Conservation (phyloP, 768 basidiomycete species). For the Pisolithus tinctorius region DNA sequence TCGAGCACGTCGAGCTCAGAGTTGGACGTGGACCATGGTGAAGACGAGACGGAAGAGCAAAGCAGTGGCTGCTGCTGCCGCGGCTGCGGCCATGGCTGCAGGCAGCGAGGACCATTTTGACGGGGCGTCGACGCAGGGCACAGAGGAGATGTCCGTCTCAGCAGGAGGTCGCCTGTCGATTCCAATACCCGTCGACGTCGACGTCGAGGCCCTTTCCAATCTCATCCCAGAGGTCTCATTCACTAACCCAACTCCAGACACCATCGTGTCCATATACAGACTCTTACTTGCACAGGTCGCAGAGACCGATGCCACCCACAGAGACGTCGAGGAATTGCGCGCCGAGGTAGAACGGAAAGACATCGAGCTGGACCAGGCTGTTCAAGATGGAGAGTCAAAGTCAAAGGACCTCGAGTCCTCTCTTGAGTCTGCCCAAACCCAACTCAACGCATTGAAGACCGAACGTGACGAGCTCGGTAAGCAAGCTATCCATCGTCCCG, state of each 20-base stretch:
- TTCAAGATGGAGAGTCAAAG: slow-evolving; percentile 68
- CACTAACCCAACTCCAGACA: slow-evolving; percentile 49
- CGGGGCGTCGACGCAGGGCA: slow-evolving; percentile 25
- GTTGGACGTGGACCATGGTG: slow-evolving; percentile 23
- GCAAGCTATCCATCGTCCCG: slow-evolving; percentile 17
- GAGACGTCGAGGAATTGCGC: slow-evolving; percentile 64
- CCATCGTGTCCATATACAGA: slow-evolving; percentile 57
- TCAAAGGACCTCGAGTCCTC: slow-evolving; percentile 50
- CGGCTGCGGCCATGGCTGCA: slow-evolving; percentile 25
- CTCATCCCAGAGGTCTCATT: slow-evolving; percentile 59
- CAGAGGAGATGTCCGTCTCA: slow-evolving; percentile 29
- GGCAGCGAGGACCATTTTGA: slow-evolving; percentile 26
- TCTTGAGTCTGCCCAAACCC: slow-evolving; percentile 45
- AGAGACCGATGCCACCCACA: slow-evolving; percentile 47
- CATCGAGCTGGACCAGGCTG: slow-evolving; percentile 76
- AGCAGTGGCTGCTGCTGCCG: slow-evolving; percentile 38
- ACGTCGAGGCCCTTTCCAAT: slow-evolving; percentile 49
- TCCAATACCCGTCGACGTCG: slow-evolving; percentile 60
- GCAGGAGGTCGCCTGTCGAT: slow-evolving; percentile 26
- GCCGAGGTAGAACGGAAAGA: slow-evolving; percentile 69
- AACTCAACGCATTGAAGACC: slow-evolving; percentile 48
- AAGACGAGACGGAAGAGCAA: slow-evolving; percentile 62
- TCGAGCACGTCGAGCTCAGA: slow-evolving; percentile 29
- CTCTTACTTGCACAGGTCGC: slow-evolving; percentile 49
- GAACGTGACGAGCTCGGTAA: slow-evolving; percentile 65